Percentiles rank a stretch among this genome's conserved stretches.
phyloP scores from a whole-genome alignment of 1,284 basidiomycete genomes.

The Naganishia sp. region DNA sequence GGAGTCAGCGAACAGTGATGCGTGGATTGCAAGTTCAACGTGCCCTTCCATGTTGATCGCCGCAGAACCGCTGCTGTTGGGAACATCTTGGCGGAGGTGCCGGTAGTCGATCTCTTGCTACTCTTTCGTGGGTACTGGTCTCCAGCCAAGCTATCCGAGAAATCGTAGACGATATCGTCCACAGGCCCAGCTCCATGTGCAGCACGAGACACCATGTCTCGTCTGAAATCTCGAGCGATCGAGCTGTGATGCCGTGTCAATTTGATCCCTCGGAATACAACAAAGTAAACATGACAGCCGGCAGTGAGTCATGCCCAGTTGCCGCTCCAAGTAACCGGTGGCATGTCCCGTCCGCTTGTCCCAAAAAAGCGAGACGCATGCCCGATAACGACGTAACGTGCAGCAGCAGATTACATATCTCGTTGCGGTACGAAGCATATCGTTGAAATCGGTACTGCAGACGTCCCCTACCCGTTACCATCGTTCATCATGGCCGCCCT shows the following conservation, averaged over 20 bases:
- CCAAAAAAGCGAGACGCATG: neutral
- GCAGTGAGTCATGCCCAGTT: conserved; percentile 13
- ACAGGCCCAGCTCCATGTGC: neutral
- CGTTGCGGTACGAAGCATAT: neutral
- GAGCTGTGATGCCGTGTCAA: neutral
- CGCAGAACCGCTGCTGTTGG: conserved; percentile 38
- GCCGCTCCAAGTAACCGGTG: conserved; percentile 20
- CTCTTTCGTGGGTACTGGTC: neutral
- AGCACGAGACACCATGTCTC: conserved; percentile 12
- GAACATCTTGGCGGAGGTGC: conserved; percentile 35
- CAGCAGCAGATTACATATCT: neutral
- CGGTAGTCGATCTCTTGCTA: neutral
- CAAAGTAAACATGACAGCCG: conserved; percentile 9
- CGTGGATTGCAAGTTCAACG: neutral
- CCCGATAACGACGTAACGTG: neutral
- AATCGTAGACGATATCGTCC: neutral
- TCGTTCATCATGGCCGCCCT: conserved; percentile 8
- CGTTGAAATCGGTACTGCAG: neutral
- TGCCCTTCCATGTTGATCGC: conserved; percentile 57
- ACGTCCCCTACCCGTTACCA: neutral
- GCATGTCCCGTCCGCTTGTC: neutral
- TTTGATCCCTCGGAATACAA: neutral
- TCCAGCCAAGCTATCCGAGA: neutral
- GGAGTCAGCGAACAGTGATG: conserved; percentile 4
- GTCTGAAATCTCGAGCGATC: conserved; percentile 26